Evolutionary conservation across 2,329 filamentous ascomycete species (phyloP), one percentile per base, ranked within the genome.

Genomic region (Ophioceras dolichostomum): DNA sequence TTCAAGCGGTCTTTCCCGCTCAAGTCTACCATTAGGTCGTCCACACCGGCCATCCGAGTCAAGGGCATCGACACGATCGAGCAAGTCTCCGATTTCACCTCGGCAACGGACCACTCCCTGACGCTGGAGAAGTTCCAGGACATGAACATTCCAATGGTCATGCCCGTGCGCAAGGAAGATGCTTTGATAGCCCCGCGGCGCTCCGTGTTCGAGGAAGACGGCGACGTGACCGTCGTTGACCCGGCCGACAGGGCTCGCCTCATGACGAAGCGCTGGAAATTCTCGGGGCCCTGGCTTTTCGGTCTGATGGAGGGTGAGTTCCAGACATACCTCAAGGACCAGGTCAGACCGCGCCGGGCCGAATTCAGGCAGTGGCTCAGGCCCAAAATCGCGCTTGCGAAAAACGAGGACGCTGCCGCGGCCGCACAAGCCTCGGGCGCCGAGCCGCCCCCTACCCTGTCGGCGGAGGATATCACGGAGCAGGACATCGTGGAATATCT

Each of bases 81-180:
- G 59, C 82, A 87, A 55, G 71, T 95, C 47, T 94, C 88, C 52
- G 87, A 95, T 52, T 96, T 87, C 59, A 70, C 76, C 44, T 87
- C 83, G 27, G 83, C 87, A 0, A 73, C 79, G 39, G 85, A 94
- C 56, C 85, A 94, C 59, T 73, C 79, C 36, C 64, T 86, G 47
- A 87, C 85, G 7, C 65, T 93, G 39, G 68, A 77, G 53, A 96
- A 95, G 65, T 95, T 82, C 64, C 81, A 86, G 54, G 84, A 94
- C 56, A 67, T 95, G 55, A 70, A 75, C 41, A 61, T 94, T 38
- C 76, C 84, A 5, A 62, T 94, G 41, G 71, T 78, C 14, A 64
- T 75, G 2, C 70, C 70, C 1, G 7, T 12, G 22, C 12, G 12
- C 22, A 7, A 26, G 12, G 22, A 26, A 26, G n/a, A n/a, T n/a